phyloP scores from a whole-genome alignment of 1,284 basidiomycete species.

The Fomitopsis pinicola region DNA sequence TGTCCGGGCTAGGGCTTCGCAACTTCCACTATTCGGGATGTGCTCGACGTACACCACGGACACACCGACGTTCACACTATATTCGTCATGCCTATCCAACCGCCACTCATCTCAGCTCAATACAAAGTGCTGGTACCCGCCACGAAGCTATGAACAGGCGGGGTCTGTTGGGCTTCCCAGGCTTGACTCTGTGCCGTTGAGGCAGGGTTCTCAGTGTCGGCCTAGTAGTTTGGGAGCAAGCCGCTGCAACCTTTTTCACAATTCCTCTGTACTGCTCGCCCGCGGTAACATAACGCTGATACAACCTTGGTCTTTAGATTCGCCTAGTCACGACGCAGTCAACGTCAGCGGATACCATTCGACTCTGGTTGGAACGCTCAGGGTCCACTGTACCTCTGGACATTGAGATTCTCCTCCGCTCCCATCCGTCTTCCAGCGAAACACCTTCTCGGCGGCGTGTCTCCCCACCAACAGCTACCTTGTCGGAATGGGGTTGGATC shows the following conservation, averaged over 20 bases:
- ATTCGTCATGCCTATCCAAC: no score
- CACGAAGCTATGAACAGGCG: no score
- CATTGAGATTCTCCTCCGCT: conserved; percentile 70
- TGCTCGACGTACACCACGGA: no score
- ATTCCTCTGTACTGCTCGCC: not conserved
- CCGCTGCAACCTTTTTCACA: not conserved
- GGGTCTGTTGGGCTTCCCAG: no score
- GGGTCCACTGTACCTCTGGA: conserved; percentile 64
- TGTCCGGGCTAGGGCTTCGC: no score
- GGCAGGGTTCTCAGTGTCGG: no score
- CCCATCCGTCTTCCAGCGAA: conserved; percentile 23
- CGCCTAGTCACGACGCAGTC: conserved; percentile 65
- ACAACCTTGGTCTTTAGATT: conserved; percentile 40
- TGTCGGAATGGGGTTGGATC: conserved; percentile 18
- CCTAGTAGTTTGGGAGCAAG: no score
- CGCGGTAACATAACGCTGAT: not conserved
- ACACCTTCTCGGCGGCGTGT: conserved; percentile 21
- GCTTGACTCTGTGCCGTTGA: no score
- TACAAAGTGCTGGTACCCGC: no score
- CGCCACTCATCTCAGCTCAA: no score
- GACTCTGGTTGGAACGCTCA: conserved; percentile 75
- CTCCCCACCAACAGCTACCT: conserved; percentile 19
- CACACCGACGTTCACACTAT: no score
- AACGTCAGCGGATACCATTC: conserved; percentile 69
- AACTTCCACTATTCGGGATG: no score